These are phyloP conservation scores for Pythium apleroticum DNA, from an alignment of 352 stramenopile species.

Conservation along the genomic window DNA sequence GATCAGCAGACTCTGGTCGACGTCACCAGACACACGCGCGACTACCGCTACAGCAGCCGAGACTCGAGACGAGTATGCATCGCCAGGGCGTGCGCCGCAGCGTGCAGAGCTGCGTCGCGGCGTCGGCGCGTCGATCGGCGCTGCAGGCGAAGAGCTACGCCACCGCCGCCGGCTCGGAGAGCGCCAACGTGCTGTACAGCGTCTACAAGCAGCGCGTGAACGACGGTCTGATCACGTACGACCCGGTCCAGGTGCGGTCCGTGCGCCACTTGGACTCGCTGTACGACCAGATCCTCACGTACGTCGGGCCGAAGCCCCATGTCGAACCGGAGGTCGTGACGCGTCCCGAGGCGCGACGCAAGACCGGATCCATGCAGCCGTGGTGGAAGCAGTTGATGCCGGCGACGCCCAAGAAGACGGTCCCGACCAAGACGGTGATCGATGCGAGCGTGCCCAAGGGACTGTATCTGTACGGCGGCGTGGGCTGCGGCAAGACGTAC, in stretches of 20 bases:
- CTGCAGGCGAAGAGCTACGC: slow-evolving; percentile 6
- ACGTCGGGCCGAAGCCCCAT: slow-evolving; percentile 38
- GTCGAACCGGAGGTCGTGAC: neutral
- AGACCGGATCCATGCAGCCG: neutral
- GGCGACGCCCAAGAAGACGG: slow-evolving; percentile 1
- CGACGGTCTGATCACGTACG: slow-evolving; percentile 58
- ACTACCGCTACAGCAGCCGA: neutral
- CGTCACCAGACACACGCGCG: neutral
- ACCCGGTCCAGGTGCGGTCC: slow-evolving; percentile 63
- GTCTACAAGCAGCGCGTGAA: slow-evolving; percentile 67
- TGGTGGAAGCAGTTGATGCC: slow-evolving; percentile 43
- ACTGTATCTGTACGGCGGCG: slow-evolving; percentile 95
- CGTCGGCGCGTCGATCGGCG: slow-evolving; percentile 14
- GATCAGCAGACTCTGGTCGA: neutral
- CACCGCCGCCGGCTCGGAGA: neutral
- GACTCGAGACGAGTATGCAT: slow-evolving; percentile 14
- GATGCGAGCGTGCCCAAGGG: slow-evolving; percentile 75
- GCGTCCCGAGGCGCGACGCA: neutral
- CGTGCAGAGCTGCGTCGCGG: slow-evolving; percentile 12
- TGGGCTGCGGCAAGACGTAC: slow-evolving; percentile 96
- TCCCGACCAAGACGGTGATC: slow-evolving; percentile 1
- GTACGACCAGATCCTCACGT: slow-evolving; percentile 52
- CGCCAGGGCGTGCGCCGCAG: slow-evolving; percentile 6
- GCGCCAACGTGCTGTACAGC: slow-evolving; percentile 36
- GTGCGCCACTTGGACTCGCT: slow-evolving; percentile 66